Conservation (phyloP, 306 rosid species). For the Citrullus amarus region DNA sequence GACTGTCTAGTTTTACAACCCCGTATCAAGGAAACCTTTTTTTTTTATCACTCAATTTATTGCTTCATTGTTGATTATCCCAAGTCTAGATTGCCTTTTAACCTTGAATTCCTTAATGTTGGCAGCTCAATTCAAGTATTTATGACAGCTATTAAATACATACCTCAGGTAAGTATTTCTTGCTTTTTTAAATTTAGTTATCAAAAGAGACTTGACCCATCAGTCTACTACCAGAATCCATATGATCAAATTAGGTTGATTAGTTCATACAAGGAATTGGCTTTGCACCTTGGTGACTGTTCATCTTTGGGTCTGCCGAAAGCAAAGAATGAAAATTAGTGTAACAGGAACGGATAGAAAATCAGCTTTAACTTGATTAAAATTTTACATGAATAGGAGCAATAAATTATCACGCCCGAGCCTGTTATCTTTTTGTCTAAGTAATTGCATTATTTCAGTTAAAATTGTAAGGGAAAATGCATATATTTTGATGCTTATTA, state of each 20-base stretch:
- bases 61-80: slow-evolving; percentile 1
- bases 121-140: slow-evolving; percentile 71
- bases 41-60: slow-evolving; percentile 8
- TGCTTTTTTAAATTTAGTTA: background rate
- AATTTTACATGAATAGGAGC: background rate
- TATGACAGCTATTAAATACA: slow-evolving; percentile 76
- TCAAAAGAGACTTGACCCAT: background rate
- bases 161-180: slow-evolving; percentile 64
- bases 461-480: background rate
- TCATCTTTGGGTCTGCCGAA: background rate
- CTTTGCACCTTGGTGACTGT: background rate
- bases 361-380: background rate
- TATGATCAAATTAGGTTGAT: background rate
- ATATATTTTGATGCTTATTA: background rate
- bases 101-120: slow-evolving; percentile 1
- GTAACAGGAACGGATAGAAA: background rate
- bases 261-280: background rate
- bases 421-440: background rate
- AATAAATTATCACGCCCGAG: background rate
- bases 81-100: background rate
- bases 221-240: background rate
- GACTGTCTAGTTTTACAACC: background rate
- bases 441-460: background rate
- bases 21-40: background rate
- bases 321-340: background rate